phyloP scores from a whole-genome alignment of 2,329 filamentous ascomycete species.

The Capronia epimyces region DNA sequence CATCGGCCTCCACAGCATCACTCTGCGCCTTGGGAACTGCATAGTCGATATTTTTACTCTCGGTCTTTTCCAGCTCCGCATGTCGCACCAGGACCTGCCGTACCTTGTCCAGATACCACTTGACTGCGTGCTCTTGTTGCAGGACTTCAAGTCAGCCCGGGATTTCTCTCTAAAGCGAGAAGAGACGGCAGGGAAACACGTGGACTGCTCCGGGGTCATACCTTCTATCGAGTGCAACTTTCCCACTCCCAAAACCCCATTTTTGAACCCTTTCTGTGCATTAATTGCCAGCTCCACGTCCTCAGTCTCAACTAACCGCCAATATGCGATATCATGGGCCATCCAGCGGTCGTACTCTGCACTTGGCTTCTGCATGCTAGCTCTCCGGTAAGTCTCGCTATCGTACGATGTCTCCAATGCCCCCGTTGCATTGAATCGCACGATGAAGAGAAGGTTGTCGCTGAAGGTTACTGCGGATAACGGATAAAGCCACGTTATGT shows the following conservation, averaged over 20 bases:
- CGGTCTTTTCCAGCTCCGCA: conserved; percentile 20
- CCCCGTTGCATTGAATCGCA: conserved; percentile 21
- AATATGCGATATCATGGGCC: conserved; percentile 25
- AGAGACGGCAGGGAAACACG: neutral
- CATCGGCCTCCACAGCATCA: conserved; percentile 18
- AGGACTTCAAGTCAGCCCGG: conserved; percentile 3
- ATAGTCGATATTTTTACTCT: conserved; percentile 22
- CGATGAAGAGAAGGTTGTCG: conserved; percentile 26
- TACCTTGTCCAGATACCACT: conserved; percentile 26
- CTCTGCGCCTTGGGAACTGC: conserved; percentile 21
- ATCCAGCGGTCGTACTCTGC: conserved; percentile 24
- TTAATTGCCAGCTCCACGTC: conserved; percentile 23
- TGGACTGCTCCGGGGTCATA: conserved; percentile 2
- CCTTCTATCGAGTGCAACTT: conserved; percentile 22
- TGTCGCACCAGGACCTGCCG: conserved; percentile 14
- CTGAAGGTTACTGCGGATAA: conserved; percentile 23
- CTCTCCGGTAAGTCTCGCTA: conserved; percentile 25
- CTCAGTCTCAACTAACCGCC: conserved; percentile 22
- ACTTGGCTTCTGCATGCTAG: conserved; percentile 20
- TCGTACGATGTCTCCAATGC: conserved; percentile 23
- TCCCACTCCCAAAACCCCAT: conserved; percentile 19
- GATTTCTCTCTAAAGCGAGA: neutral
- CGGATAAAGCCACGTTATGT: conserved; percentile 25
- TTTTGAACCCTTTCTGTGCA: conserved; percentile 24
- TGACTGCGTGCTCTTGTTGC: conserved; percentile 21